Conservation (phyloP, 2,329 filamentous ascomycete species). For the Fusarium duplospermum region DNA sequence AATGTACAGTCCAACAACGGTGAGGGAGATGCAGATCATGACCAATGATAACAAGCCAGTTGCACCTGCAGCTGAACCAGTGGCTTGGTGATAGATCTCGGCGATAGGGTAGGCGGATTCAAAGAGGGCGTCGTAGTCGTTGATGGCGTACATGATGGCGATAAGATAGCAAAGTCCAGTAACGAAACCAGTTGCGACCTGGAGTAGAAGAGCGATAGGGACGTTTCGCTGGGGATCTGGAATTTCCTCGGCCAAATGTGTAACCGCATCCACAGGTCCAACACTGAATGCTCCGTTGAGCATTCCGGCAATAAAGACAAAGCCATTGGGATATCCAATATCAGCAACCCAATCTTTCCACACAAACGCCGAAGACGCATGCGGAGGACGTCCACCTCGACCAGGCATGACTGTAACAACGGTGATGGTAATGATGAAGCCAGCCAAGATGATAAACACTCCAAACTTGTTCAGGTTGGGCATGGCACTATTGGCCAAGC, state of each 20-base stretch:
- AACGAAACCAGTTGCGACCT: slow-evolving; percentile 62
- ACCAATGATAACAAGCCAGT: slow-evolving; percentile 60
- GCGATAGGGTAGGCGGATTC: slow-evolving; percentile 70
- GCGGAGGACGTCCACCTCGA: slow-evolving; percentile 41
- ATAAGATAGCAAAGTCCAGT: slow-evolving; percentile 65
- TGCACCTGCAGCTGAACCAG: slow-evolving; percentile 61
- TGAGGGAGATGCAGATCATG: slow-evolving; percentile 52
- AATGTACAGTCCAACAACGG: slow-evolving; percentile 51
- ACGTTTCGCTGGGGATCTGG: slow-evolving; percentile 62
- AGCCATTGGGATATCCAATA: slow-evolving; percentile 55
- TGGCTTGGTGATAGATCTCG: slow-evolving; percentile 73
- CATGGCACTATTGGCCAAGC: slow-evolving; percentile 66
- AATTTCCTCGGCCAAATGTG: slow-evolving; percentile 75
- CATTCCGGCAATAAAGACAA: slow-evolving; percentile 57
- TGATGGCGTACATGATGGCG: slow-evolving; percentile 68
- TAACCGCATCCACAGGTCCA: slow-evolving; percentile 73
- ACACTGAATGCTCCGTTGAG: slow-evolving; percentile 77
- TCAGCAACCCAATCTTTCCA: slow-evolving; percentile 55
- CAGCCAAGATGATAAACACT: slow-evolving; percentile 60
- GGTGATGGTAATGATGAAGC: slow-evolving; percentile 66
- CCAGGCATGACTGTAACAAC: slow-evolving; percentile 66
- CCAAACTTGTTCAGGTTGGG: slow-evolving; percentile 66
- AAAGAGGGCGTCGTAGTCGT: slow-evolving; percentile 63
- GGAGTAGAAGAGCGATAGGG: slow-evolving; percentile 63
- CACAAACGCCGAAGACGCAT: slow-evolving; percentile 52